Base-by-base conservation (phyloP, 495 filamentous ascomycete species). In the Cercophora sp. region DNA sequence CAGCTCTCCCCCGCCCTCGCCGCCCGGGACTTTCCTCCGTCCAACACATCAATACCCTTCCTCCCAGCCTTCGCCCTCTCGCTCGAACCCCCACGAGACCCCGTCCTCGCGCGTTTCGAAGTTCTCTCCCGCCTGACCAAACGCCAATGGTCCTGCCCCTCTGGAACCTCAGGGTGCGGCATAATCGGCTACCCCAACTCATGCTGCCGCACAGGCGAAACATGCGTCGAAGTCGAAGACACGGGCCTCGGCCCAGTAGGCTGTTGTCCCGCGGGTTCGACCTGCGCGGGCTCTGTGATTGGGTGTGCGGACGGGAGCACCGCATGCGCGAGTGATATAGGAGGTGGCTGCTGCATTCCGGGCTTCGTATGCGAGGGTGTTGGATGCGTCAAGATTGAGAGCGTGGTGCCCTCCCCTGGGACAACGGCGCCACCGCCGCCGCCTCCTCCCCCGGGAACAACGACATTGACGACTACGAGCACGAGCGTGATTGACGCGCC, bases 301-400 rank as follows among this genome's bases (percentile, higher is more conserved):
- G 63, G 62, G 2, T 98, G 92, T 60, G 69, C 73, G 44, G 65
- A 64, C 0, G 85, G 82, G 11, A 85, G 89, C 65, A 78, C 79
- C 10, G 74, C 77, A 19, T 98, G 93, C 61, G 74, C 83, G 1
- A 72, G 77, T 15, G 78, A 74, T 25, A 56, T 85, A 13, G 91
- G 91, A 3, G 91, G 91, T 1, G 92, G 91, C 1, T 97, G 92
- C 59, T 97, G 92, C 64, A 85, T 94, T 40, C 76, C 85, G 1
- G 87, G 86, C 1, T 96, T 85, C 62, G 76, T 77, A 2, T 97
- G 92, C 65, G 78, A 83, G n/a, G 78, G 79, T 22, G 76, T 86
- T 29, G 93, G 92, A 16, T 97, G 92, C 89, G 62, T n/a, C n/a
- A n/a, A n/a, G n/a, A n/a, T n/a, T n/a, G n/a, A n/a, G n/a, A n/a